Percentiles rank a stretch among this genome's conserved stretches.
These are phyloP conservation scores for Suillus paluster DNA, from an alignment of 768 basidiomycete genomes.

Conservation along the genomic window DNA sequence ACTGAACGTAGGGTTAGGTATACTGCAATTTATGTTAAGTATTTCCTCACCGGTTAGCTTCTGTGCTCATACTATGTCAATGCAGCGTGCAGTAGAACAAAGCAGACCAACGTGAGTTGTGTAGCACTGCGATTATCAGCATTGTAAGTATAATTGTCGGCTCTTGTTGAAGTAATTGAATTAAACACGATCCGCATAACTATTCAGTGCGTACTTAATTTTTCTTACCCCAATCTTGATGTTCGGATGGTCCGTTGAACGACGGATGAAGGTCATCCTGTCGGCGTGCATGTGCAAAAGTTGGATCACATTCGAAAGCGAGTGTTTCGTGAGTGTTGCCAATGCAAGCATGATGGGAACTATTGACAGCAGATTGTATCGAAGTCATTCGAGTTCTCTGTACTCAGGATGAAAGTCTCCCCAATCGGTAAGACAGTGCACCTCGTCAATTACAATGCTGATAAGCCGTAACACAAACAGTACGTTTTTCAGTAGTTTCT, in stretches of 20 bases:
- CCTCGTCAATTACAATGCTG: conserved; percentile 27
- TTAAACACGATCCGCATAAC: conserved; percentile 16
- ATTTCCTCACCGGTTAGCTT: too few relatives aligned
- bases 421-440: conserved; percentile 16
- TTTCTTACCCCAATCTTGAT: conserved; percentile 19
- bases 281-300: conserved; percentile 2
- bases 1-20: too few relatives aligned
- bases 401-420: conserved; percentile 23
- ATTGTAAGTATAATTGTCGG: too few relatives aligned
- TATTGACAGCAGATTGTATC: conserved; percentile 14
- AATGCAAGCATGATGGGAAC: conserved; percentile 20
- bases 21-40: too few relatives aligned
- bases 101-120: too few relatives aligned
- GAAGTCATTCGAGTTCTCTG: conserved; percentile 13
- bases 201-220: conserved; percentile 19
- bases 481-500: conserved; percentile 15
- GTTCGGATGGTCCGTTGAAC: conserved; percentile 22
- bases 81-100: too few relatives aligned
- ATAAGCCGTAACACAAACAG: conserved; percentile 16
- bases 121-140: too few relatives aligned
- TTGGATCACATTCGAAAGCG: conserved; percentile 6
- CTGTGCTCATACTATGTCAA: too few relatives aligned
- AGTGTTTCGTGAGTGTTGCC: conserved; percentile 20
- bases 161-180: too few relatives aligned
- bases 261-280: background rate